Base-by-base conservation (phyloP, 2,329 filamentous ascomycete genomes). In the Cercospora zeina region DNA sequence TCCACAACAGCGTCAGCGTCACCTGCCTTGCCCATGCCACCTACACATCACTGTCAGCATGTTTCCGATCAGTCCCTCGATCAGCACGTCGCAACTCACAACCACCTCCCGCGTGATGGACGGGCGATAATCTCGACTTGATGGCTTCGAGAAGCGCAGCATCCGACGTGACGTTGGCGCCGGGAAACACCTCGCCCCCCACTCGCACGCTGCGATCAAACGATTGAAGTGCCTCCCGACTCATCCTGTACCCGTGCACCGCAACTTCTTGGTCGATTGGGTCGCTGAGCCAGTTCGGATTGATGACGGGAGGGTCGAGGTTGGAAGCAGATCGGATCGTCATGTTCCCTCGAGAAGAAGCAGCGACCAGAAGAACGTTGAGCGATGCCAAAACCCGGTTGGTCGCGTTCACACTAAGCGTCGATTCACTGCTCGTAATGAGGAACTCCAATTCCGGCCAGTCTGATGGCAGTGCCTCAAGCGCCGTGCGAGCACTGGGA, bases 111-210 rank as follows among this genome's bases (percentile, higher is more conserved):
- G 64, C 61, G 47, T 67, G 67, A 56, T 67, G 63, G 33, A 67
- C 65, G 4, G 65, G 54, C 11, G 45, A 56, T 30, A 65, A 11
- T 24, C 62, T 57, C 24, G 56, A 50, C 39, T 56, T 62, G 27
- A 78, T 73, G 13, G 69, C 62, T 0, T 73, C 62, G n/a, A 80
- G 66, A 10, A 84, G 78, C 59, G 82, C 70, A 24, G 67, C 75
- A 62, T 83, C 80, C 0, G 76, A 77, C 33, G 75, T 65, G 21
- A 78, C 66, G 27, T 76, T 65, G 2, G 59, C 24, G 3, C 80
- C 77, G 0, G 80, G 77, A 62, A 74, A 72, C 37, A 71, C 68
- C 65, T 81, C 78, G 0, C 71, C 66, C 0, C 76, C 77, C 8
- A 74, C 7, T 72, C 66, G 16, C 78, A 70, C 16, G 19, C 19